Base-by-base conservation (phyloP, 169 alveolate species). In the Eimeria zaria region DNA sequence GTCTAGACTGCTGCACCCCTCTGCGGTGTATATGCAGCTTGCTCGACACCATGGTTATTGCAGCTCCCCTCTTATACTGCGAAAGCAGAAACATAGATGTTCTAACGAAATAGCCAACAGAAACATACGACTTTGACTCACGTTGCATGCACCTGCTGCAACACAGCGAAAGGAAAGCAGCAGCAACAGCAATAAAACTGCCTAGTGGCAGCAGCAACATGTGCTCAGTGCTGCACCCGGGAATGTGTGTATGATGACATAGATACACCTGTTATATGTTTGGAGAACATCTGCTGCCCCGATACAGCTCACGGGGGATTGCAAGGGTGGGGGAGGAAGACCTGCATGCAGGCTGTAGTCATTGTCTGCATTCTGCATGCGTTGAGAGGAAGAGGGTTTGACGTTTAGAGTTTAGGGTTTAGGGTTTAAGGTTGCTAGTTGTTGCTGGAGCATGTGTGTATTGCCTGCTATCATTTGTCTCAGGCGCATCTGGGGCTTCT, bases 401-500 rank as follows among this genome's bases (percentile, higher is more conserved):
- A 12, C 11, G 39, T 69, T 24, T 69, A 69, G 44, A 44, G 78
- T 69, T 69, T 69, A 69, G 44, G 64, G 64, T 55, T 55, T 55
- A 55, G 64, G 64, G 64, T 55, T 55, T 55, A 55, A 1, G 64
- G 16, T 55, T 55, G n/a, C n/a, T n/a, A n/a, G n/a, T n/a, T n/a
- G n/a, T n/a, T n/a, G n/a, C n/a, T n/a, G n/a, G n/a, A n/a, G n/a
- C 22, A 41, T 12, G 11, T 16, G 62, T 41, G 60, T 8, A 7
- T 30, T n/a, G 20, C 11, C 9, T 27, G 6, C 12, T n/a, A 14
- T 11, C 3, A 46, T 41, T 53, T 81, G 69, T 55, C 73, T 55
- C 22, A 85, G 93, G 93, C 93, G 27, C 51, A 85, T 41, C 20
- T 85, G 41, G 93, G 78, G 62, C 60, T 85, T 22, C 93, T 85